These are phyloP conservation scores for Fremontodendron californicum DNA, from an alignment of 345 rosid species.

Conservation along the genomic window DNA sequence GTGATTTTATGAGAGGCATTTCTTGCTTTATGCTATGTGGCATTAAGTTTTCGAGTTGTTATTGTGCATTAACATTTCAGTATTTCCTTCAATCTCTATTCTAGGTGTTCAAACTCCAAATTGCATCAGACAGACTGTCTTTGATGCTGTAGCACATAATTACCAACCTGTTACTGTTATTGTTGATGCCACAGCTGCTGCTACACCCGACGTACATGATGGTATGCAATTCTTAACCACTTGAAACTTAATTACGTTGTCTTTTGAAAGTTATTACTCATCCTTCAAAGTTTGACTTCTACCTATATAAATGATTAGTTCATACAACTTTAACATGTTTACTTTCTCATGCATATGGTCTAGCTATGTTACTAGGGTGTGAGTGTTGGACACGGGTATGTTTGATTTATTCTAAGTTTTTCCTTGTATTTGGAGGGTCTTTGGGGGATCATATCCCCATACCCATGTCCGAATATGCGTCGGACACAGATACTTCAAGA, in stretches of 20 bases:
- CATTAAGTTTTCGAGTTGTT: background rate
- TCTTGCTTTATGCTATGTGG: background rate
- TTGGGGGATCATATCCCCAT: too few species aligned
- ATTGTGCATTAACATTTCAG: background rate
- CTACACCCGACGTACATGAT: slow-evolving; percentile 63
- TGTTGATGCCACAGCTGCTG: slow-evolving; percentile 86
- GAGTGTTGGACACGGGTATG: too few species aligned
- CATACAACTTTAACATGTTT: background rate
- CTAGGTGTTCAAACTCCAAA: slow-evolving; percentile 87
- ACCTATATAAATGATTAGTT: background rate
- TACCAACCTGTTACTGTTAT: slow-evolving; percentile 55
- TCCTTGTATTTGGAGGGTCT: too few species aligned
- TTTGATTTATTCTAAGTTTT: too few species aligned
- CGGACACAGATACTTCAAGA: too few species aligned
- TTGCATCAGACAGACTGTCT: slow-evolving; percentile 81
- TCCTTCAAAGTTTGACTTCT: background rate
- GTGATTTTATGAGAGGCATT: background rate
- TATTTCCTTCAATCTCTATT: slow-evolving; percentile 8
- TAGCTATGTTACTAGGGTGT: too few species aligned
- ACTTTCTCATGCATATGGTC: background rate
- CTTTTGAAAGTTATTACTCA: background rate
- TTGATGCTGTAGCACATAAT: slow-evolving; percentile 77
- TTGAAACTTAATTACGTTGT: background rate
- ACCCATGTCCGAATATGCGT: too few species aligned
- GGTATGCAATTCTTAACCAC: slow-evolving; percentile 33